A percentile compares a stretch with the other conserved stretches of the same genome.
phyloP scores from a whole-genome alignment of 306 rosid species.

The Sicyos baderoa region DNA sequence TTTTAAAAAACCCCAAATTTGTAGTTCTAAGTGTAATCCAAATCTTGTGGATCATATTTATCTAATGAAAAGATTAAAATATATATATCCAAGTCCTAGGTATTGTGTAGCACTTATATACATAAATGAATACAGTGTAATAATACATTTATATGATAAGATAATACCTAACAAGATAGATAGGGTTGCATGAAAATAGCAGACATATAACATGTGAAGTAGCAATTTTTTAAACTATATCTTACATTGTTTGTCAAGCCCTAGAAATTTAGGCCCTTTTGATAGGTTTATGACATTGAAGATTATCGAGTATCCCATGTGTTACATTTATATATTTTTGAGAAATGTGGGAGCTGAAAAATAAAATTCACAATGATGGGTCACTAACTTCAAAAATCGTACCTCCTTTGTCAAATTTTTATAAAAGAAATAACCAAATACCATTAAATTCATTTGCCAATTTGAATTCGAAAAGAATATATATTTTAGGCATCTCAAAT shows the following conservation, averaged over 20 bases:
- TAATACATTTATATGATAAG: neutral
- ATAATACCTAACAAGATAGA: conserved; percentile 5
- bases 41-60: conserved; percentile 1
- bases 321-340: conserved; percentile 4
- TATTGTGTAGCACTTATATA: neutral
- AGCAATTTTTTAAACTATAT: conserved; percentile 8
- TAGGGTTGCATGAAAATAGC: neutral
- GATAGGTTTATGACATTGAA: conserved; percentile 14
- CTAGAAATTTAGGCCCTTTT: conserved; percentile 17
- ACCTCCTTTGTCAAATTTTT: too few species aligned
- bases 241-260: conserved; percentile 12
- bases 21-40: neutral
- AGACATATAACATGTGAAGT: conserved; percentile 18
- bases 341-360: neutral
- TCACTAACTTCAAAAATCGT: neutral
- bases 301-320: conserved; percentile 19
- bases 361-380: neutral
- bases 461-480: too few species aligned
- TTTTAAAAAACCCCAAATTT: neutral
- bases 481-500: too few species aligned
- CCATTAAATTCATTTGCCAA: too few species aligned
- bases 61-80: neutral
- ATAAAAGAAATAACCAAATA: too few species aligned
- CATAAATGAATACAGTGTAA: neutral
- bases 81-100: conserved; percentile 6